Evolutionary conservation across 2,329 filamentous ascomycete genomes (phyloP), one percentile per base, ranked within the genome.

Genomic region (Dichotomopilus funicola): DNA sequence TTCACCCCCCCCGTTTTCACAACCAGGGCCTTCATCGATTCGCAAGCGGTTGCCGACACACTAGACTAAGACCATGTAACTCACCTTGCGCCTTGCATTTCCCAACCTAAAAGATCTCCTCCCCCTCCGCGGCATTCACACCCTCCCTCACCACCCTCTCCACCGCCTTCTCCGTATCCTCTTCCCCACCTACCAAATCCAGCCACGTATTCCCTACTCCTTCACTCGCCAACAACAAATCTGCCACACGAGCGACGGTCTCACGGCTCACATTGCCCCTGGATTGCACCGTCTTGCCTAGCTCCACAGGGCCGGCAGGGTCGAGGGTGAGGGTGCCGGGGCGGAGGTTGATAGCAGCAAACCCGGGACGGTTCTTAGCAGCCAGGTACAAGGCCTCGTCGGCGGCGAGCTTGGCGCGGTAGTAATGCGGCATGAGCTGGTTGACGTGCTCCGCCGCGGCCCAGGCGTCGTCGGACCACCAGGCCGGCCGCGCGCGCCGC

Each of bases 161-260:
- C 0, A 83, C 79, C 0, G 76, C 81, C 3, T 65, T 64, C 6
- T 70, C 70, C 0, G 76, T 65, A 1, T 76, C 73, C 59, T 80
- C 78, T 0, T 77, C 71, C 0, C 81, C 81, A 59, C 80, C 75
- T 4, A 81, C 61, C 64, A 83, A 68, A 64, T 84, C 81, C 35
- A 82, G 59, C 79, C 81, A 84, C 11, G 66, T 67, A 51, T 70
- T 80, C 69, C 71, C 74, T 31, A 76, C 66, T 5, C 71, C 72
- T 1, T 74, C 73, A 0, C 68, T 68, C 1, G 77, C 80, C 50
- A 88, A 71, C 59, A 85, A 70, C 60, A 76, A 71, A 8, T 79
- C 79, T 1, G 80, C 77, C 3, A 83, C 74, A 54, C 74, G 69
- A 6, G 85, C 86, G 8, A 88, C 84, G 63, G 80, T 77, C 53